A percentile compares a stretch with the other conserved stretches of the same genome.
These are phyloP conservation scores for Cercospora canescens DNA, from an alignment of 2,329 filamentous ascomycete genomes.

Conservation along the genomic window DNA sequence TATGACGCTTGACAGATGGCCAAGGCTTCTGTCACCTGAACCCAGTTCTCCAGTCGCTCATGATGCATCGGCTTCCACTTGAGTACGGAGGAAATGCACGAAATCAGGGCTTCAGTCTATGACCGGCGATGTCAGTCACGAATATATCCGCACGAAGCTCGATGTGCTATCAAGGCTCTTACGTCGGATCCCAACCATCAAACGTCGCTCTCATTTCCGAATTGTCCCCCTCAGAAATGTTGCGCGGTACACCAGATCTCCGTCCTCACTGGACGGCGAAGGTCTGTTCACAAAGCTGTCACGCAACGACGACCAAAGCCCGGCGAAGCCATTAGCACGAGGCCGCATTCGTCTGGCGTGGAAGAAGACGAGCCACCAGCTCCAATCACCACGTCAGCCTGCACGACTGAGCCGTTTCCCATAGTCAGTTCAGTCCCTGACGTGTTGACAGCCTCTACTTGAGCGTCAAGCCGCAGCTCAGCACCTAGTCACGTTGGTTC, in stretches of 20 bases:
- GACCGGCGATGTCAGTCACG: not conserved
- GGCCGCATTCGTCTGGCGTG: not conserved
- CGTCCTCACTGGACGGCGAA: not conserved
- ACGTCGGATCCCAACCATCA: constrained; percentile 62
- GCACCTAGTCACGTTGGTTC: constrained; percentile 56
- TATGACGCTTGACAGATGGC: not conserved
- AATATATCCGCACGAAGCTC: not conserved
- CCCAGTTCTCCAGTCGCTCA: constrained; percentile 14
- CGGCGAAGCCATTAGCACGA: not conserved
- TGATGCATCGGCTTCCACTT: constrained; percentile 62
- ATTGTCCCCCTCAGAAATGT: constrained; percentile 55
- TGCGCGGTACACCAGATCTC: constrained; percentile 63
- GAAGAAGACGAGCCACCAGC: constrained; percentile 52
- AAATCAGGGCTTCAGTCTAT: constrained; percentile 39
- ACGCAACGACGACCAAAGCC: not conserved
- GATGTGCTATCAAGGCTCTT: not conserved
- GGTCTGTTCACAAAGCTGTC: not conserved
- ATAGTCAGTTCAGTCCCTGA: constrained; percentile 42
- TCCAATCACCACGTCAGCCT: constrained; percentile 59
- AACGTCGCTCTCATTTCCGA: constrained; percentile 62
- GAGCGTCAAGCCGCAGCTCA: constrained; percentile 49
- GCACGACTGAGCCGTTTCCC: constrained; percentile 40
- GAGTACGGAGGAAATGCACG: constrained; percentile 56
- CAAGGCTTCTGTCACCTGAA: not conserved
- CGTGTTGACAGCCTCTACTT: constrained; percentile 44